Evolutionary conservation across 805 yeast species (phyloP).

Genomic region (Metschnikowia reukaufii): DNA sequence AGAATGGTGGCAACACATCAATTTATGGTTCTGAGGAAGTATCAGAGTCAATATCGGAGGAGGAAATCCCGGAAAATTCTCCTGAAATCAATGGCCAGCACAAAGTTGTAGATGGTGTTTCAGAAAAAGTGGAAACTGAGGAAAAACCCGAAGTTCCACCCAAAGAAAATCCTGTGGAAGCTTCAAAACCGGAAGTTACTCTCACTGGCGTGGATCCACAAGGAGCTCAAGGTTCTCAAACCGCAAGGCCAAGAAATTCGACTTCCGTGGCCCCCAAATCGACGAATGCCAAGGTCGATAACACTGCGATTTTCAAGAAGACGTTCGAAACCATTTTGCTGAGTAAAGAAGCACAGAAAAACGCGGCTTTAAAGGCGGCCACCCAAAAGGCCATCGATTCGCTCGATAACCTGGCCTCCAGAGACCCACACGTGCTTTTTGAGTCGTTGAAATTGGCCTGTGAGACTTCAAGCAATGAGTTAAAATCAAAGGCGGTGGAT

Average conservation of each 20-base stretch:
- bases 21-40: background rate
- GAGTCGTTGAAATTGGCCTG: conserved; percentile 78
- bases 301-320: conserved; percentile 40
- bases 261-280: background rate
- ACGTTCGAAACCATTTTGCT: conserved; percentile 58
- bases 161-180: background rate
- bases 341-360: conserved; percentile 62
- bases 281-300: conserved; percentile 21
- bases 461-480: conserved; percentile 61
- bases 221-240: no score
- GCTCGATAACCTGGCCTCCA: conserved; percentile 35
- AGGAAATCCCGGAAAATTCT: background rate
- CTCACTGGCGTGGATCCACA: no score
- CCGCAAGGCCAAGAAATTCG: no score
- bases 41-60: no score
- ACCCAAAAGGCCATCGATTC: conserved; percentile 44
- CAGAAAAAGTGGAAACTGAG: background rate
- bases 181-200: background rate
- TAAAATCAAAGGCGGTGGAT: conserved; percentile 76
- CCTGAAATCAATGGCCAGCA: background rate
- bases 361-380: conserved; percentile 38
- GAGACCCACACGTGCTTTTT: conserved; percentile 57
- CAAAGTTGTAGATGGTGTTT: background rate
- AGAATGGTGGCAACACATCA: background rate
- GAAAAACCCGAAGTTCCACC: background rate